These are phyloP conservation scores for Sugiyamaella pinicola DNA, from an alignment of 1,139 yeast species.

Conservation along the genomic window DNA sequence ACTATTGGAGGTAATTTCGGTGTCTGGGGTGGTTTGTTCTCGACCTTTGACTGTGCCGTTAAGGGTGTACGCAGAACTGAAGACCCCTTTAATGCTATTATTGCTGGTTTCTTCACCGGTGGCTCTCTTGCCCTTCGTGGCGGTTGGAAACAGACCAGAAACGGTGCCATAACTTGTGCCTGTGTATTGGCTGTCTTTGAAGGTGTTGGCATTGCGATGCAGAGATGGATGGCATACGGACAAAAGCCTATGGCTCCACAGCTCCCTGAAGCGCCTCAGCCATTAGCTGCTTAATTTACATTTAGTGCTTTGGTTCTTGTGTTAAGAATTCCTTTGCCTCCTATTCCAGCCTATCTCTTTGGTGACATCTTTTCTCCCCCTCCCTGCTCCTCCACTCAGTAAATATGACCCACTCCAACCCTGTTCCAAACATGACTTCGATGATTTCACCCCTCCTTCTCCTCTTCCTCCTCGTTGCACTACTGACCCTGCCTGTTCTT, in stretches of 20 bases:
- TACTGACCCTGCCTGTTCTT: conserved; percentile 6
- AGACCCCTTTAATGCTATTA: conserved; percentile 97
- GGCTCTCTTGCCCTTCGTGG: conserved; percentile 98
- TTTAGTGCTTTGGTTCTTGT: too few relatives aligned
- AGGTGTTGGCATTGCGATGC: conserved; percentile 97
- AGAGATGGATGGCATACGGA: conserved; percentile 80
- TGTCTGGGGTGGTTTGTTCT: conserved; percentile 98
- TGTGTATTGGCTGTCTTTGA: conserved; percentile 94
- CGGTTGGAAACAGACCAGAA: conserved; percentile 96
- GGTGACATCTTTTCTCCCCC: background rate
- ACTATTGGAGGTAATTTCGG: conserved; percentile 99
- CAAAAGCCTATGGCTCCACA: conserved; percentile 66
- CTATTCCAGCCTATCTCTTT: too few relatives aligned
- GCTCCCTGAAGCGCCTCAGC: conserved; percentile 39
- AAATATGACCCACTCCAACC: too few relatives aligned
- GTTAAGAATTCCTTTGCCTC: too few relatives aligned
- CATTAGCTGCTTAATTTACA: conserved; percentile 37
- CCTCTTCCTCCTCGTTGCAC: background rate
- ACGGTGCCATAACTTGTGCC: conserved; percentile 97
- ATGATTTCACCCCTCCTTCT: too few relatives aligned
- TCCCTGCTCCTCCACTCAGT: too few relatives aligned
- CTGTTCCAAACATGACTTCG: too few relatives aligned
- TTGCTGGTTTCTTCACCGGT: conserved; percentile 98
- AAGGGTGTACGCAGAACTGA: conserved; percentile 96
- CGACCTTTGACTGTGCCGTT: conserved; percentile 93